Conservation (phyloP, 768 basidiomycete species). For the Russula sp. region DNA sequence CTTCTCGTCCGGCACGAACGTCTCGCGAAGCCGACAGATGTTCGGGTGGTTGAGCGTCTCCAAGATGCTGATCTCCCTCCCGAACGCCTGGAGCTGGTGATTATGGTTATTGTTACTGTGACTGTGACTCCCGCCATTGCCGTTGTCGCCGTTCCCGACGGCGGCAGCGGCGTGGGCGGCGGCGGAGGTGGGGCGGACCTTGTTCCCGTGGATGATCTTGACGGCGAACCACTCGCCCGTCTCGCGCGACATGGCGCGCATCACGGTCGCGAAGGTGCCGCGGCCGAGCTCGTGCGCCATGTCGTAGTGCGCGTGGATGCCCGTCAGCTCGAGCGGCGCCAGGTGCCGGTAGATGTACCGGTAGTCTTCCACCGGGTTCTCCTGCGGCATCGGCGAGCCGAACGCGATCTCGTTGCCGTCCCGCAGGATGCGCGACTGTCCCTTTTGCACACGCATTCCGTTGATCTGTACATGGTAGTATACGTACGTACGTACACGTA, state of each 20-base stretch:
- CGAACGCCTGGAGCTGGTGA: slow-evolving; percentile 36
- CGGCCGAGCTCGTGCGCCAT: slow-evolving; percentile 70
- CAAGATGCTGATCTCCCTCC: slow-evolving; percentile 75
- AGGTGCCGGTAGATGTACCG: slow-evolving; percentile 70
- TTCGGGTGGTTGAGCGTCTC: slow-evolving; percentile 72
- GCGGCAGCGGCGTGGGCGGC: neutral
- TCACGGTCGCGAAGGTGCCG: slow-evolving; percentile 88
- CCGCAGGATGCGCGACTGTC: slow-evolving; percentile 48
- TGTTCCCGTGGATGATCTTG: slow-evolving; percentile 69
- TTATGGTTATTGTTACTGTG: neutral
- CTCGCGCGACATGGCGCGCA: slow-evolving; percentile 66
- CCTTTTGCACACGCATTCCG: slow-evolving; percentile 54
- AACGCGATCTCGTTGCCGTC: slow-evolving; percentile 88
- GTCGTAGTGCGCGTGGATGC: slow-evolving; percentile 63
- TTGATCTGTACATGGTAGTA: slow-evolving; percentile 47
- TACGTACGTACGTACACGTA: no score
- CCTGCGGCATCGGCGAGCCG: slow-evolving; percentile 50
- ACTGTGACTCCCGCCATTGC: neutral
- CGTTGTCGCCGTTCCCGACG: slow-evolving; percentile 16
- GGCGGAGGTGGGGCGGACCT: slow-evolving; percentile 31
- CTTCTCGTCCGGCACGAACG: slow-evolving; percentile 56
- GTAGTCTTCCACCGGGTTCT: slow-evolving; percentile 58
- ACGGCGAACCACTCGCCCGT: slow-evolving; percentile 78
- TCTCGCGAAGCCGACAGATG: slow-evolving; percentile 74
- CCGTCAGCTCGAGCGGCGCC: slow-evolving; percentile 44